phyloP scores from a whole-genome alignment of 1,139 yeast species.

The Yamadazyma membranifaciens region DNA sequence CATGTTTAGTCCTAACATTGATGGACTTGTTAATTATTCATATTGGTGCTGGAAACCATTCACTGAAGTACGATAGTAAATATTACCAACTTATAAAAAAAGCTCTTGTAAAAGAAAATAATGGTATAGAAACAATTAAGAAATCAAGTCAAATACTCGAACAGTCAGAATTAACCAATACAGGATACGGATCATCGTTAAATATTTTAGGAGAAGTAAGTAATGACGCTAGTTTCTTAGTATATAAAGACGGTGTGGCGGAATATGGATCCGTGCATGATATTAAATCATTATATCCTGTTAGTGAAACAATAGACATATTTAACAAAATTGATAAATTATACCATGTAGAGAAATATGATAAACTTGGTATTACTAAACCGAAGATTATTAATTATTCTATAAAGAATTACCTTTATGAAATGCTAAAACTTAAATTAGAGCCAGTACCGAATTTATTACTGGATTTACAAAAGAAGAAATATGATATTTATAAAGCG shows the following conservation, averaged over 20 bases:
- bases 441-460: conserved; percentile 4
- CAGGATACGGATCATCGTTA: conserved; percentile 57
- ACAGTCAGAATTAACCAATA: conserved; percentile 46
- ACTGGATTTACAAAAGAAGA: conserved; percentile 7
- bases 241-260: conserved; percentile 5
- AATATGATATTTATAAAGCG: conserved; percentile 15
- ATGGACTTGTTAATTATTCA: conserved; percentile 24
- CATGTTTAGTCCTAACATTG: background rate
- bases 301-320: conserved; percentile 19
- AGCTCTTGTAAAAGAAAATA: conserved; percentile 17
- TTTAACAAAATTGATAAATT: conserved; percentile 16
- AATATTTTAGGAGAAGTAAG: conserved; percentile 47
- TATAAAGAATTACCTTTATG: conserved; percentile 9
- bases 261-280: conserved; percentile 24
- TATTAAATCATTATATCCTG: conserved; percentile 24
- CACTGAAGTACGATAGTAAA: conserved; percentile 12
- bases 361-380: conserved; percentile 22
- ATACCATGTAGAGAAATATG: conserved; percentile 12
- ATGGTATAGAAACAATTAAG: conserved; percentile 7
- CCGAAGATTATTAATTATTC: conserved; percentile 23
- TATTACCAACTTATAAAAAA: conserved; percentile 23
- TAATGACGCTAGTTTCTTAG: conserved; percentile 48
- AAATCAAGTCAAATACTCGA: conserved; percentile 37
- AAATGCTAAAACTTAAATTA: conserved; percentile 6
- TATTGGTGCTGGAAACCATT: conserved; percentile 42